These are phyloP conservation scores for Sporothrix mexicana DNA, from an alignment of 2,329 filamentous ascomycete species.

Conservation along the genomic window DNA sequence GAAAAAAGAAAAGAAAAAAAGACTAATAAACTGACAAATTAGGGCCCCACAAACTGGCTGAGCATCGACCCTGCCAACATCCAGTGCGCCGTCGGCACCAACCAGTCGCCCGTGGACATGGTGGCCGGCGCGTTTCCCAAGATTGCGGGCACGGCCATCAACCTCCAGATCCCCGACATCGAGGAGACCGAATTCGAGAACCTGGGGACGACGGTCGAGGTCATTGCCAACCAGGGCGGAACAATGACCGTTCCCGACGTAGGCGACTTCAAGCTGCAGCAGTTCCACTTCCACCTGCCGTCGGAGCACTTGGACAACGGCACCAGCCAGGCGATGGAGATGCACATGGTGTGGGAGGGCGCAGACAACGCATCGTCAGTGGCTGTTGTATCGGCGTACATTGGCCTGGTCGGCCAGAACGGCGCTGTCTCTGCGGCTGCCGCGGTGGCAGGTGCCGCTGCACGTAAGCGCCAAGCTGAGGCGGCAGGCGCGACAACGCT, in stretches of 20 bases:
- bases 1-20: too few relatives aligned
- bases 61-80: slow-evolving; percentile 51
- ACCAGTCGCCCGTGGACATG: slow-evolving; percentile 66
- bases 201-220: slow-evolving; percentile 62
- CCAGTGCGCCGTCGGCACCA: slow-evolving; percentile 57
- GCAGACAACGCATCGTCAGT: slow-evolving; percentile 38
- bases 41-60: slow-evolving; percentile 47
- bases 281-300: slow-evolving; percentile 59
- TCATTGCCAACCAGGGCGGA: slow-evolving; percentile 48
- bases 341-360: slow-evolving; percentile 65
- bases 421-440: slow-evolving; percentile 37
- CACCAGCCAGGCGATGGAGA: slow-evolving; percentile 52
- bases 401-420: slow-evolving; percentile 32
- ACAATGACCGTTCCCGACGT: slow-evolving; percentile 47
- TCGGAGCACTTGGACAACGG: slow-evolving; percentile 55
- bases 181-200: slow-evolving; percentile 59
- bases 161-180: slow-evolving; percentile 51
- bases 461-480: not conserved
- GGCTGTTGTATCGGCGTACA: not conserved
- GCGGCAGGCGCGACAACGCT: not conserved
- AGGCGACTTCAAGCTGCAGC: slow-evolving; percentile 48
- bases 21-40: too few relatives aligned
- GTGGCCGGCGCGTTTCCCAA: slow-evolving; percentile 45
- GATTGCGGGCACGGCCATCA: slow-evolving; percentile 43
- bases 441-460: slow-evolving; percentile 25